Base-by-base conservation (phyloP, 768 basidiomycete genomes). In the Auriculariales sp. region DNA sequence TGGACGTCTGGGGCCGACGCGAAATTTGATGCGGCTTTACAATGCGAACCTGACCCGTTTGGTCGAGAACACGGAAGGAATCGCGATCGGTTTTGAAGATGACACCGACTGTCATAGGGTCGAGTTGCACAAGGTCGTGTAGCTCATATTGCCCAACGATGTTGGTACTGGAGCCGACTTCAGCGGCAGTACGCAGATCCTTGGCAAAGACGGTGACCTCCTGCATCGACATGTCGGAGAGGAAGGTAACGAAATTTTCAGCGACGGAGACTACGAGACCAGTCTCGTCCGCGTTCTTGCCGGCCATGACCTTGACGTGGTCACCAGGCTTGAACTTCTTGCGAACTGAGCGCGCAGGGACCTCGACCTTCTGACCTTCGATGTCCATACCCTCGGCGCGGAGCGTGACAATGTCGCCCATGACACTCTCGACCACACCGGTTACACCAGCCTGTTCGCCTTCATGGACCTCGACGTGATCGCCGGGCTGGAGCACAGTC, bases 161-260 rank as follows among this genome's bases (percentile, higher is more conserved):
- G 57, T 92, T 92, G 7, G 87, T 83, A 22, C 88, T 81, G 3
- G 84, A 81, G n/a, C 93, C 92, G 33, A 94, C 89, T 65, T 98
- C 95, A 0, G 95, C 93, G 27, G 95, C 95, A 61, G 94, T 92
- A 56, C 95, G 82, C 24, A 99, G 70, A 66, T 99, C 95, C 68
- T 93, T 94, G 0, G 91, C 86, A 67, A 99, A 99, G 2, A 95
- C 94, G 25, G 90, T 91, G 52, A 89, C 92, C 78, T 98, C 94
- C 58, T 90, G 85, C 79, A 92, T 81, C 2, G 86, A 84, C 79
- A 98, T 87, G 62, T 98, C 95, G n/a, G 90, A 94, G 56, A 95
- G 66, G 68, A 98, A 92, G 1, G 94, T 97, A 14, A 98, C 87
- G 24, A 91, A 79, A 47, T 92, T 89, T 58, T 89, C 88, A 3